Percentiles rank a stretch among this genome's conserved stretches.
Conservation (phyloP, 805 yeast genomes). For the Ogataea pilisensis region DNA sequence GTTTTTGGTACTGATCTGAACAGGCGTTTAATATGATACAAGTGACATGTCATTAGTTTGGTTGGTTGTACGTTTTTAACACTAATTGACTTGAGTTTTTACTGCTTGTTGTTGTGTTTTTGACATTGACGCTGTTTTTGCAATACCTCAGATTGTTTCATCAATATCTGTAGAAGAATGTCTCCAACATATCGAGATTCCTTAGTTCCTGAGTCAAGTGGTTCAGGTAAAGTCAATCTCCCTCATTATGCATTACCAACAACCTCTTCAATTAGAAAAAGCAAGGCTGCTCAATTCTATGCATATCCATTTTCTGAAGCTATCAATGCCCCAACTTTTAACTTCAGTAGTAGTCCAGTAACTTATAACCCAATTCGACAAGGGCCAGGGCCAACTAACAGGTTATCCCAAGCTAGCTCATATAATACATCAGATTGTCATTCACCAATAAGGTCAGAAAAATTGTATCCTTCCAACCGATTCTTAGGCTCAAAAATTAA, state of each 20-base stretch:
- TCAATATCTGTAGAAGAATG: too few species aligned
- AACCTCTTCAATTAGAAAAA: conserved; percentile 17
- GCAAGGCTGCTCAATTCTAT: conserved; percentile 9
- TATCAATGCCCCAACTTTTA: background rate
- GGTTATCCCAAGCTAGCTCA: background rate
- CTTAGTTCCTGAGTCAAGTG: background rate
- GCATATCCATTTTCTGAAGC: conserved; percentile 5
- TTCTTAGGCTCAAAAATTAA: background rate
- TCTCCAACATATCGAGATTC: too few species aligned
- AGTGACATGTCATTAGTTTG: too few species aligned
- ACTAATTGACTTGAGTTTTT: too few species aligned
- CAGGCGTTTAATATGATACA: too few species aligned
- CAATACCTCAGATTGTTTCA: too few species aligned
- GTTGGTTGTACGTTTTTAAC: too few species aligned
- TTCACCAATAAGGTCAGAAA: background rate
- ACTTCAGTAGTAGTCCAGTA: too few species aligned
- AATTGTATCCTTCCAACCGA: background rate
- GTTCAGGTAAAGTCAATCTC: conserved; percentile 6
- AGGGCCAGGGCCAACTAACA: background rate
- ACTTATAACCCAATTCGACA: too few species aligned
- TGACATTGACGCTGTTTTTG: too few species aligned
- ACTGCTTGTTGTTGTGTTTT: too few species aligned
- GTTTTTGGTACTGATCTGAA: too few species aligned
- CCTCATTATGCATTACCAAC: conserved; percentile 26
- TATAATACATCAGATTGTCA: background rate